phyloP scores from a whole-genome alignment of 352 stramenopile species.

The Albugo laibachii region DNA sequence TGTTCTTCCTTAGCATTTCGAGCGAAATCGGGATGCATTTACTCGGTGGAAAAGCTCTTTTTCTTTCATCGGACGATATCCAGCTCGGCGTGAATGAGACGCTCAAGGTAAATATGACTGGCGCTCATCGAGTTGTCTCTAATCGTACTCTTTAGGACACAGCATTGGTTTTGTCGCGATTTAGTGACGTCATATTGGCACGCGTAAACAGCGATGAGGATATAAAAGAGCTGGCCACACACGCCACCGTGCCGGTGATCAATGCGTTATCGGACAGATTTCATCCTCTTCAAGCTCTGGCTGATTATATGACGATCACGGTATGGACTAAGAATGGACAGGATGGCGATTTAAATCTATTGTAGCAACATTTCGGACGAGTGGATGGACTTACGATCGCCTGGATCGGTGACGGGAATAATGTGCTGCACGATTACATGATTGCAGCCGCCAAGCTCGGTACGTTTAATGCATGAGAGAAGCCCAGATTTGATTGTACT shows the following conservation, averaged over 20 bases:
- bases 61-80: conserved; percentile 94
- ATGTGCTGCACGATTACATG: conserved; percentile 96
- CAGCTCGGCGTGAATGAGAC: conserved; percentile 96
- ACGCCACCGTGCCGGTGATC: conserved; percentile 91
- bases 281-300: conserved; percentile 95
- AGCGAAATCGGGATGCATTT: conserved; percentile 93
- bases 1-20: conserved; percentile 26
- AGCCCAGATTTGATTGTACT: neutral
- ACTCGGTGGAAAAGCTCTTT: conserved; percentile 91
- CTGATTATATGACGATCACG: conserved; percentile 95
- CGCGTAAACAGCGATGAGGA: conserved; percentile 87
- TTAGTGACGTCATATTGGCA: conserved; percentile 93
- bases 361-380: conserved; percentile 63
- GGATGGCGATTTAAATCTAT: neutral
- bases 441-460: conserved; percentile 76
- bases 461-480: conserved; percentile 13
- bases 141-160: conserved; percentile 20
- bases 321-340: conserved; percentile 6
- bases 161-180: conserved; percentile 77
- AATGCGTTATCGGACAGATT: conserved; percentile 96
- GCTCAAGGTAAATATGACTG: conserved; percentile 32
- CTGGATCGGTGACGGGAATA: conserved; percentile 98
- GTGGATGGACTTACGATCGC: conserved; percentile 84
- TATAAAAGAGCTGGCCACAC: conserved; percentile 72
- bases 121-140: neutral